Base-by-base conservation (phyloP, 2,329 filamentous ascomycete genomes). In the Trichoderma sp. region DNA sequence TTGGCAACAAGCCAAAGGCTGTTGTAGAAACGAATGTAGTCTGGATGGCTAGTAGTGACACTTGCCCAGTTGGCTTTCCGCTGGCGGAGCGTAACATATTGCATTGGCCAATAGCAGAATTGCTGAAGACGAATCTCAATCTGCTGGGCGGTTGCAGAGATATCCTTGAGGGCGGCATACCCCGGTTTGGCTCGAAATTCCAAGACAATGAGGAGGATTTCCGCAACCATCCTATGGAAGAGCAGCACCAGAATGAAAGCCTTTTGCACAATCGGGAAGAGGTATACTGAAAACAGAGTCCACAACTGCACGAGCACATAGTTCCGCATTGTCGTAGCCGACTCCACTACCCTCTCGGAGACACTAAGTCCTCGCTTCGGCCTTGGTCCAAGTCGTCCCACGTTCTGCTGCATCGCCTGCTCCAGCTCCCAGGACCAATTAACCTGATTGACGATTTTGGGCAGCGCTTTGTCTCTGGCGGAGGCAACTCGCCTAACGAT, bases 1-100 rank as follows among this genome's bases (percentile, higher is more conserved):
- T 99, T 99, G 35, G 95, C 95, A 27, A 99, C 97, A 9, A 99
- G 93, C 97, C 97, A 99, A 5, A 99, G 87, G 81, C 95, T 98
- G 83, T 99, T 99, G 86, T 98, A 99, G 85, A 99, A 99, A 18
- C 97, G 93, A 79, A 99, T 99, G 83, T 99, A 99, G 83, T 99
- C 97, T 0, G 96, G 95, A 83, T 99, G 96, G 80, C 93, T 98
- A 65, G 93, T 97, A 0, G 95, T 98, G 74, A 98, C 93, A 82
- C 96, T 98, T 75, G 95, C 94, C 96, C 97, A 98, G 80, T 97
- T 95, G 77, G 93, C 92, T 82, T 97, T 97, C 53, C 95, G 90
- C 81, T 94, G 92, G n/a, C 95, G 93, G 64, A 99, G 85, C 18
- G 95, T 98, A 60, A 96, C 89, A 82, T 98, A 98, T 83, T 99